Evolutionary conservation across 23 red algal genomes (phyloP).

Genomic region (Agarophyton chilense): DNA sequence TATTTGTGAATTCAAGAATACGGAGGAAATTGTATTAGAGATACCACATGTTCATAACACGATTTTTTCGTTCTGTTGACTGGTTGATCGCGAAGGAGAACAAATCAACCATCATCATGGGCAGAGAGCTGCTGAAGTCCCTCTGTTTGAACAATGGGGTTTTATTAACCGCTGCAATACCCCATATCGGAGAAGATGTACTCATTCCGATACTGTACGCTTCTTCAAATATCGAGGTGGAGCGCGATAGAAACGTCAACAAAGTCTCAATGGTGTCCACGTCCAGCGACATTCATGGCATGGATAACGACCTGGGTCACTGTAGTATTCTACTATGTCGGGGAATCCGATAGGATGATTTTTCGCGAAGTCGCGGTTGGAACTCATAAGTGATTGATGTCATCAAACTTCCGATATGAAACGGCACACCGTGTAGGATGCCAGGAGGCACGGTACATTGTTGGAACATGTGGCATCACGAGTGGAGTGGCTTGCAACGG

Average conservation of each 20-base stretch:
- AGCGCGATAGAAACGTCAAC: not conserved
- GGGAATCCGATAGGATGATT: no score
- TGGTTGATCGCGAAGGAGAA: slow-evolving; percentile 5
- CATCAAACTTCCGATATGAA: no score
- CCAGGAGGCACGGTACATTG: no score
- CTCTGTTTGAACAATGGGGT: not conserved
- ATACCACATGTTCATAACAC: slow-evolving; percentile 19
- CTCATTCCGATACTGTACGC: not conserved
- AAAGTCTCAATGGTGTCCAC: not conserved
- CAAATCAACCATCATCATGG: not conserved
- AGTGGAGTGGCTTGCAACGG: no score
- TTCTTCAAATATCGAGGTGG: not conserved
- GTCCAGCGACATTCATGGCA: not conserved
- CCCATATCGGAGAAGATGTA: not conserved
- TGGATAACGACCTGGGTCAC: not conserved
- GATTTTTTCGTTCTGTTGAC: slow-evolving; percentile 10
- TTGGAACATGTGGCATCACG: no score
- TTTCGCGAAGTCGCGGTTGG: no score
- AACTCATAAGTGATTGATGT: no score
- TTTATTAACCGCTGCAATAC: not conserved
- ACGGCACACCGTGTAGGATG: no score
- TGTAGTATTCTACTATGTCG: no score
- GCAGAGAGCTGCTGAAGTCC: not conserved
- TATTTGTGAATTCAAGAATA: not conserved
- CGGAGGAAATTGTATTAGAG: not conserved